Base-by-base conservation (phyloP, 2,329 filamentous ascomycete species). In the Botryotinia convoluta region DNA sequence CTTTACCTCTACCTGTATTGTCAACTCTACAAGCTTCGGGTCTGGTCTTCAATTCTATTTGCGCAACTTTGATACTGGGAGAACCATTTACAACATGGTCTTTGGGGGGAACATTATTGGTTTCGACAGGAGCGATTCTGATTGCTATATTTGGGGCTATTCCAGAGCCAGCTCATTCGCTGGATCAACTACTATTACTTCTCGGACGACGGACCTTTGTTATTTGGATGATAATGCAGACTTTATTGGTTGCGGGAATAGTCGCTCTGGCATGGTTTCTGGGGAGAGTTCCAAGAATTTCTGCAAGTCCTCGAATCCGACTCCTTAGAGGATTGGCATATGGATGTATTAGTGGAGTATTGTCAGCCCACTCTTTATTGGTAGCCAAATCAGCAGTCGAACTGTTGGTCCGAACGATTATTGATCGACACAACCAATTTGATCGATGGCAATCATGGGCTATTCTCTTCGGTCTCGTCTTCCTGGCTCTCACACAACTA, bases 311-410 rank as follows among this genome's bases (percentile, higher is more conserved):
- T 22, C 89, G 90, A 39, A 89, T 95, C 78, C 92, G 92, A 65
- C 87, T 97, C 26, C 84, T 92, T 63, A 90, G 94, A 48, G 96
- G 96, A 59, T 90, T 98, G 82, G 89, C 91, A 75, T 99, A 97
- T 82, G 96, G 95, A 51, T 90, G 92, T 81, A 91, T 98, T 79
- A 95, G 95, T 81, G 96, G 96, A 75, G 95, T 98, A 70, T 85
- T 99, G 3, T 98, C 96, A 1, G 96, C 96, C 1, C 96, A 99
- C 83, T 94, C 93, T 32, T 88, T 99, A 29, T 87, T 99, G 26
- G 90, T 99, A 77, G 96, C 96, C 75, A 99, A 99, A 83, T 97
- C 95, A 44, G 95, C 96, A 14, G 96, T 99, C 71, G 96, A 99
- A 84, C 87, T 99, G 57, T 87, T 99, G 69, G 94, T 99, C 73